A percentile compares a stretch with the other conserved stretches of the same genome.
Evolutionary conservation across 176 grass and related monocot genomes (phyloP).

Genomic region (Hordeum marinum): DNA sequence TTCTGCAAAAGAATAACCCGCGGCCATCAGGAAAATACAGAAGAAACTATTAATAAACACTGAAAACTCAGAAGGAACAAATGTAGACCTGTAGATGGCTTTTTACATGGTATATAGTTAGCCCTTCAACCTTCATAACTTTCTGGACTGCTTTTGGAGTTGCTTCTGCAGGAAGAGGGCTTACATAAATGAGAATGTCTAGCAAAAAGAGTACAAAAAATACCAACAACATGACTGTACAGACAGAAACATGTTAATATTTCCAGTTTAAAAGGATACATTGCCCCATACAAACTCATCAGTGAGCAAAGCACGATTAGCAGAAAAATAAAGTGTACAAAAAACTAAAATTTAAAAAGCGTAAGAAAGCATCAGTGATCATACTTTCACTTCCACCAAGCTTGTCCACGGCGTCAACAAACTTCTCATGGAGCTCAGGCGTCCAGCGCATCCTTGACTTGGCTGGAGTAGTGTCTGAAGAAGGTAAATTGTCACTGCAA

Average conservation of each 20-base stretch:
- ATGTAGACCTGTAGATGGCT: constrained; percentile 73
- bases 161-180: constrained; percentile 52
- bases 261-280: neutral
- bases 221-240: neutral
- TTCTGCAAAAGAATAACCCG: constrained; percentile 47
- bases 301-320: neutral
- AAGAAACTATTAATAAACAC: neutral
- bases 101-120: constrained; percentile 93
- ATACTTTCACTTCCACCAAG: constrained; percentile 84
- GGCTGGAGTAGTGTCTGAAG: constrained; percentile 24
- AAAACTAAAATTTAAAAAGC: neutral
- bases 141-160: constrained; percentile 87
- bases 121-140: constrained; percentile 73
- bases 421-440: constrained; percentile 72
- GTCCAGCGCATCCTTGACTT: constrained; percentile 80
- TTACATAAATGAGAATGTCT: neutral
- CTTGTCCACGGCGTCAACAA: constrained; percentile 70
- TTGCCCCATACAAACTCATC: neutral
- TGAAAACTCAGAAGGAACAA: neutral
- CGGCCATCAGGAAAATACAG: constrained; percentile 13
- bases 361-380: constrained; percentile 16
- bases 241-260: neutral
- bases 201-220: neutral
- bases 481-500: constrained; percentile 28
- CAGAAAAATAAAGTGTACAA: neutral